These are phyloP conservation scores for Orbilia javanica DNA, from an alignment of 2,329 filamentous ascomycete species.

Conservation along the genomic window DNA sequence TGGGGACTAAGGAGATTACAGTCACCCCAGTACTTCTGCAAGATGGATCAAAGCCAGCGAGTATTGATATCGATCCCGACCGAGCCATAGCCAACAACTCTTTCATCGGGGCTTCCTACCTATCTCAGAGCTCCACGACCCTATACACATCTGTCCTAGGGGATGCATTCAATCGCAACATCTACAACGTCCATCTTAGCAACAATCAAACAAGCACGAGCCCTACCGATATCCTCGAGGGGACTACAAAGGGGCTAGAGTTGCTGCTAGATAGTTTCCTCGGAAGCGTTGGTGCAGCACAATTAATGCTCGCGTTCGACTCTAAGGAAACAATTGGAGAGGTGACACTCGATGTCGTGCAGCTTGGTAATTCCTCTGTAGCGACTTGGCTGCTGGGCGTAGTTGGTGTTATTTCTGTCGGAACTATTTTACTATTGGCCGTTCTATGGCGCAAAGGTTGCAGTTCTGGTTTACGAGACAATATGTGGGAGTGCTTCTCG, in stretches of 20 bases:
- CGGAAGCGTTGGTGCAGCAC: background rate
- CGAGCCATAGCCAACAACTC: background rate
- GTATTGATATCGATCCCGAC: background rate
- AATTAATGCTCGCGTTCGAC: background rate
- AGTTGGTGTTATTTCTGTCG: background rate
- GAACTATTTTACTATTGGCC: background rate
- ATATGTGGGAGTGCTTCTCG: background rate
- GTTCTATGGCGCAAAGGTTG: no score
- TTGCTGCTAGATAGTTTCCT: background rate
- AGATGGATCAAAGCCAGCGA: background rate
- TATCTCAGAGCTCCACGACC: background rate
- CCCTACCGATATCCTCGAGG: background rate
- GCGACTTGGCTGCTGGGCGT: background rate
- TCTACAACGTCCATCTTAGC: background rate
- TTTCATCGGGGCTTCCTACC: background rate
- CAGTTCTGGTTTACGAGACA: no score
- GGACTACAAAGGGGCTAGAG: background rate
- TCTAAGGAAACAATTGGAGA: background rate
- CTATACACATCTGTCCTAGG: slow-evolving; percentile 1
- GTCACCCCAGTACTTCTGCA: background rate
- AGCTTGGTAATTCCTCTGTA: background rate
- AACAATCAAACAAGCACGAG: background rate
- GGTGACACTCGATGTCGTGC: background rate
- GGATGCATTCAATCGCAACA: slow-evolving; percentile 6
- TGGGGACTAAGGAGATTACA: background rate